Evolutionary conservation across 169 alveolate genomes (phyloP), one percentile per base, ranked within the genome.

Genomic region (Babesia ovata): DNA sequence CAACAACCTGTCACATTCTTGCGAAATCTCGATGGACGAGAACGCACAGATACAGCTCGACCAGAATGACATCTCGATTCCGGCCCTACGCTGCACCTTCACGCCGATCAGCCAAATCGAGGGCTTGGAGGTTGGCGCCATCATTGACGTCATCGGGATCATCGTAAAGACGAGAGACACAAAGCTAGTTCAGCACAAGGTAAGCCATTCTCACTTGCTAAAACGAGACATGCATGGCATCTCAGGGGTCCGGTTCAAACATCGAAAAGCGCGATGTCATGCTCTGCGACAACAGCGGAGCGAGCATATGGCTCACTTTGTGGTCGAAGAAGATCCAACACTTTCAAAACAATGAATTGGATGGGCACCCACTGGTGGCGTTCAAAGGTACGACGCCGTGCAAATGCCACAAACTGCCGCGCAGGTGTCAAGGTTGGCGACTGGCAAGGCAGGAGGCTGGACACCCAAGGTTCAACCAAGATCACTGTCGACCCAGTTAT

Each of bases 391-490:
- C 21, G 81, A 16, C 50, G 14, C 16, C 12, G 3, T 39, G 9
- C 22, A 36, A 17, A 12, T 3, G 11, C 2, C 8, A 22, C n/a
- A 24, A 21, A 26, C 14, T 17, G 19, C 21, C 24, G 66, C 73
- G 58, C 73, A 77, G 84, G 85, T 56, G 86, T 86, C 59, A 89
- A 84, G 58, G 86, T 89, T 19, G 81, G 72, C 0, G 91, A 86
- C 54, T 89, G 94, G 94, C 92, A 89, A 67, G 92, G 92, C 17
- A 89, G 69, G 69, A 75, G 77, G 52, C 59, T 89, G 76, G 94
- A 89, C 63, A 77, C 90, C 4, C 86, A 66, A 57, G 75, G 70
- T 0, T 67, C 85, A 17, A 89, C 94, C 2, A 83, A 89, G 53
- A 69, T 89, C 16, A 87, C 81, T 13, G 28, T 81, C 19, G 77